Base-by-base conservation (phyloP, 495 filamentous ascomycete genomes). In the Extremus antarcticus region DNA sequence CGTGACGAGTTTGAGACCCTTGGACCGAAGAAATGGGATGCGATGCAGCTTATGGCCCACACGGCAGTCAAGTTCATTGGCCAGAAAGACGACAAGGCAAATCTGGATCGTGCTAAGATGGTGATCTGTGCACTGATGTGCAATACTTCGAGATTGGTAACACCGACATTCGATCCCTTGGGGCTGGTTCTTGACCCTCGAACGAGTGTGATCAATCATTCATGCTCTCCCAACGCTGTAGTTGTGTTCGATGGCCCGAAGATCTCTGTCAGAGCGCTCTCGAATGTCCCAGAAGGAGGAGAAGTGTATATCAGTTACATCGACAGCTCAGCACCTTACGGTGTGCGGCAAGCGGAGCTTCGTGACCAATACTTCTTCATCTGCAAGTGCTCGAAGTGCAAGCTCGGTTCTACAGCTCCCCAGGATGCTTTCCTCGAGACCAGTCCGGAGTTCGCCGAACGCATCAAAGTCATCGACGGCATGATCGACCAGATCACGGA, bases 241-340 rank as follows among this genome's bases (percentile, higher is more conserved):
- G 72, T 85, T 29, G 73, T 78, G 15, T 84, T 86, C 60, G 79
- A 85, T 50, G 78, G 75, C 16, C 58, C 56, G 0, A 40, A 66
- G 25, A 52, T 76, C 3, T 58, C 65, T 0, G 53, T 78, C 15
- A 67, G 76, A 13, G 65, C 70, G 1, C 60, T 78, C 4, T 68
- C 57, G 29, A 65, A 68, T 0, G 80, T 83, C 53, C 59, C 71
- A 4, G 68, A 74, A 22, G 74, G 75, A 55, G 74, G 79, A 15
- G 84, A 90, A 65, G 70, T 90, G 40, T 78, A 77, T 51, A 79
- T 87, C 58, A 79, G 79, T 21, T 90, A 90, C 63, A 69, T 83
- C 53, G 85, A 88, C 64, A 70, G 71, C 19, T 83, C 77, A 0
- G 73, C 76, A 29, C 75, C 79, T 0, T 66, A 67, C 10, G 39